These are phyloP conservation scores for Gaultheria prostrata DNA, from an alignment of 148 eudicot genomes.

Conservation along the genomic window DNA sequence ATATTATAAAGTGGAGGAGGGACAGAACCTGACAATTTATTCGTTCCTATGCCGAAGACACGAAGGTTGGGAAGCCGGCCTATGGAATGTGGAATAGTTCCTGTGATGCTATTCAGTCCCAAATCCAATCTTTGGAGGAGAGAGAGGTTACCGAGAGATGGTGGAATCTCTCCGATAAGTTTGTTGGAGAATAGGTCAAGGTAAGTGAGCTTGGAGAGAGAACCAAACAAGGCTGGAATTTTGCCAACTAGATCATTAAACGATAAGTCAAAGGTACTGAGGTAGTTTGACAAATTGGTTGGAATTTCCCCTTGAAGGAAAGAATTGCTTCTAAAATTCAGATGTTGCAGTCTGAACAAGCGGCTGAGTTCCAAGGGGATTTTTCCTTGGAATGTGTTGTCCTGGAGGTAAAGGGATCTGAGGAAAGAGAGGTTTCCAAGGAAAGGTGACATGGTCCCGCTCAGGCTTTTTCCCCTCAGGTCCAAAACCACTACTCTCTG, in stretches of 20 bases:
- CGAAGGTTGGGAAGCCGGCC: neutral
- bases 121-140: neutral
- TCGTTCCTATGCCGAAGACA: neutral
- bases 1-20: neutral
- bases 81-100: neutral
- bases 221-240: neutral
- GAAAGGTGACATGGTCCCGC: neutral
- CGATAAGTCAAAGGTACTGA: rapidly evolving
- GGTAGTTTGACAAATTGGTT: neutral
- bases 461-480: neutral
- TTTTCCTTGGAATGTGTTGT: neutral
- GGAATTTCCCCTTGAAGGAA: constrained; percentile 13
- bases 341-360: neutral
- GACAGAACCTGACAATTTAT: neutral
- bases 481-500: neutral
- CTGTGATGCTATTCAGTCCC: neutral
- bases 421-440: neutral
- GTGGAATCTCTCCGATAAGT: neutral
- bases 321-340: neutral
- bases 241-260: neutral
- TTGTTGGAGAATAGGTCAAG: neutral
- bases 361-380: neutral
- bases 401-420: neutral
- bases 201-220: neutral
- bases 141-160: neutral